Conservation (phyloP, 768 basidiomycete genomes). For the Lyophyllum semitale region DNA sequence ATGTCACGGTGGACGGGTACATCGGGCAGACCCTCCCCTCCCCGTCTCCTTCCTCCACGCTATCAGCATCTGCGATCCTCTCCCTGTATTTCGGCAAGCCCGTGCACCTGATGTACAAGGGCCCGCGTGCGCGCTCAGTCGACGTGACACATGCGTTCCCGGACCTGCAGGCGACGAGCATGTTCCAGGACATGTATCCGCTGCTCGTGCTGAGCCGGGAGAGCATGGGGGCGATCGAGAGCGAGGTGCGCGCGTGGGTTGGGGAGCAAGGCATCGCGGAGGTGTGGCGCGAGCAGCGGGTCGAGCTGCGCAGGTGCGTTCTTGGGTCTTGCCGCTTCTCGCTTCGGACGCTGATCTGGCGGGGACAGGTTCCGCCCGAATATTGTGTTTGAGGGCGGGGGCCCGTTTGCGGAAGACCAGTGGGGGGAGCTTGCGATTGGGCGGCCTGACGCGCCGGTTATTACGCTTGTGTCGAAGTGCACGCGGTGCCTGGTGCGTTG, state of each 20-base stretch:
- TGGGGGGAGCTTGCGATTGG: conserved; percentile 65
- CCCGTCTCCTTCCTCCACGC: conserved; percentile 34
- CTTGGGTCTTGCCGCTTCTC: neutral
- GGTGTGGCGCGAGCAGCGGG: conserved; percentile 13
- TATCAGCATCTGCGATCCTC: conserved; percentile 59
- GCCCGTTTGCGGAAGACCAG: conserved; percentile 71
- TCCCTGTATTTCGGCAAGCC: conserved; percentile 62
- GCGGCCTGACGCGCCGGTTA: conserved; percentile 36
- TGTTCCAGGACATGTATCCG: conserved; percentile 75
- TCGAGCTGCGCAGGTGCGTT: conserved; percentile 11
- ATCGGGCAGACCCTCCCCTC: conserved; percentile 49
- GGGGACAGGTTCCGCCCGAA: conserved; percentile 71
- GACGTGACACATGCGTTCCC: conserved; percentile 58
- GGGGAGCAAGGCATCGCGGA: conserved; percentile 29
- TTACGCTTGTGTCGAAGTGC: conserved; percentile 70
- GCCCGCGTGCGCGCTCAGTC: conserved; percentile 52
- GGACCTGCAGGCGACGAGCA: conserved; percentile 50
- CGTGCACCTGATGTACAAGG: conserved; percentile 71
- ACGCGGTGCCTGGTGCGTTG: conserved; percentile 66
- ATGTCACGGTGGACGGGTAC: conserved; percentile 61
- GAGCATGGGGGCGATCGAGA: conserved; percentile 54
- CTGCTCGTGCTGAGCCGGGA: conserved; percentile 69
- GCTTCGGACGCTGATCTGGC: neutral
- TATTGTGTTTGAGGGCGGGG: conserved; percentile 66
- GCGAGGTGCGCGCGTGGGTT: conserved; percentile 45